A percentile compares a stretch with the other conserved stretches of the same genome.
These are phyloP conservation scores for Cercospora sp. DNA, from an alignment of 2,329 filamentous ascomycete genomes.

Conservation along the genomic window DNA sequence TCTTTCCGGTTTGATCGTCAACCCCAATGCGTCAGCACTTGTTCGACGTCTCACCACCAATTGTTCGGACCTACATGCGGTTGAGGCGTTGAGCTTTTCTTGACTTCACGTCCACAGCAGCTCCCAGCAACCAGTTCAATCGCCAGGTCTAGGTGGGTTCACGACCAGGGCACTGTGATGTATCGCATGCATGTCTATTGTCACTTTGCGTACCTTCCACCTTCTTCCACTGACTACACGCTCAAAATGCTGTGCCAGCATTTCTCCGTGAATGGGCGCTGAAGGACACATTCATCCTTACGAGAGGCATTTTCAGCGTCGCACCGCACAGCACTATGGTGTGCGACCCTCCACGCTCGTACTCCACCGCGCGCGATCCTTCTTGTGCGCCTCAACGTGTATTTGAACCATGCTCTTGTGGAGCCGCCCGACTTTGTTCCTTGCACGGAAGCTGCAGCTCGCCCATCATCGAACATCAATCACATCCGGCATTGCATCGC, in stretches of 20 bases:
- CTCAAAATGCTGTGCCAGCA: background rate
- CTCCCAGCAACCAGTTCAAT: background rate
- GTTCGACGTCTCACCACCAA: background rate
- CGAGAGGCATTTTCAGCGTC: background rate
- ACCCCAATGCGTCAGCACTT: constrained; percentile 17
- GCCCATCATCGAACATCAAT: background rate
- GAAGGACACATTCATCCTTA: background rate
- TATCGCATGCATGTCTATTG: background rate
- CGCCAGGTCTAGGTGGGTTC: background rate
- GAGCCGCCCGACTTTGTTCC: background rate
- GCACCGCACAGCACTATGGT: background rate
- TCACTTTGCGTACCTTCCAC: background rate
- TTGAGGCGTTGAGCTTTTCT: constrained; percentile 24
- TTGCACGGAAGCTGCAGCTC: constrained; percentile 1
- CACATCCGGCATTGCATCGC: background rate
- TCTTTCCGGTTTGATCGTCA: constrained; percentile 13
- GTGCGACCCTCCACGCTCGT: background rate
- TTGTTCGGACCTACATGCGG: constrained; percentile 14
- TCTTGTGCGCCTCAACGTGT: background rate
- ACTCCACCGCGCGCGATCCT: background rate
- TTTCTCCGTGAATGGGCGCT: background rate
- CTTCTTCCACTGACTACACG: background rate
- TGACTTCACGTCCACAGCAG: constrained; percentile 21
- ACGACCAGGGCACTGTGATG: background rate
- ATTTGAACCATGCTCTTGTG: constrained; percentile 3